Evolutionary conservation across 1,284 basidiomycete species (phyloP).

Genomic region (Pseudomicrostroma phylloplanum): DNA sequence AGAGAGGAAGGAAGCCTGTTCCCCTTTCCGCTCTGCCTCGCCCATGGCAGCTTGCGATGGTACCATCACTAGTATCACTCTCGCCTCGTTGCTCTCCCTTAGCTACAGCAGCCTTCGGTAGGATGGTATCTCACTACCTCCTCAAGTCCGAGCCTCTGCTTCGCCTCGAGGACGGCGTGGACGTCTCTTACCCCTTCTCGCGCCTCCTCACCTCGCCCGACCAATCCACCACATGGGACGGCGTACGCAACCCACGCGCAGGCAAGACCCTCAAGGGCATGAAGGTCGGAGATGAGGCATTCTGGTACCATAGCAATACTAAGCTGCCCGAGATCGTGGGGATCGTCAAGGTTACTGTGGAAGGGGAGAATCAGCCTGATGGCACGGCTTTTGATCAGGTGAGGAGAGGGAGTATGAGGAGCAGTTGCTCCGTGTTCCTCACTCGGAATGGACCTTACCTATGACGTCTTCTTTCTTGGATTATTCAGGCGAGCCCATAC

Average conservation of each 20-base stretch:
- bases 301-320: conserved; percentile 84
- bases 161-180: conserved; percentile 36
- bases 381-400: not conserved
- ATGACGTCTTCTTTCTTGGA: no score
- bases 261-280: conserved; percentile 83
- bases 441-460: no score
- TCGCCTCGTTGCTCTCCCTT: not conserved
- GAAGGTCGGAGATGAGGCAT: conserved; percentile 72
- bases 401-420: no score
- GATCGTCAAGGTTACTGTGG: conserved; percentile 21
- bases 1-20: not conserved
- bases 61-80: not conserved
- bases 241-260: conserved; percentile 83
- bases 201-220: conserved; percentile 18
- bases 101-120: no score
- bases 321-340: conserved; percentile 64
- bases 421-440: no score
- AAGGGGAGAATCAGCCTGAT: not conserved
- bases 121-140: conserved; percentile 26
- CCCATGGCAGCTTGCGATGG: not conserved
- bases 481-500: conserved; percentile 66
- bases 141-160: conserved; percentile 47
- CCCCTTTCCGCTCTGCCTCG: not conserved
- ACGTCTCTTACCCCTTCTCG: conserved; percentile 44
- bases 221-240: conserved; percentile 75